These are phyloP conservation scores for Capsella rubella DNA, from an alignment of 441 rosid species.

Conservation along the genomic window DNA sequence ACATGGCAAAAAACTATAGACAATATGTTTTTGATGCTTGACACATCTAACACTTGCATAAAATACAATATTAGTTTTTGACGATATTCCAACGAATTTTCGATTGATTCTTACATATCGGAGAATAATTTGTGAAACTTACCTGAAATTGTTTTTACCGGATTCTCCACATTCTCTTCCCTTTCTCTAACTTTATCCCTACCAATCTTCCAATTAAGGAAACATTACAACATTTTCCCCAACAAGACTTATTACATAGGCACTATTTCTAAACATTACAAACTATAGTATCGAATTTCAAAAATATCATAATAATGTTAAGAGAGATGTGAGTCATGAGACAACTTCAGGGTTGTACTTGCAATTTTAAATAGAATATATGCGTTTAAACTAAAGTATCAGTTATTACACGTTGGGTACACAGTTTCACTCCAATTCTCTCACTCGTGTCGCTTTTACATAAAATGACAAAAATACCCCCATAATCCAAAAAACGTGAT, in stretches of 20 bases:
- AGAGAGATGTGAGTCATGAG: neutral
- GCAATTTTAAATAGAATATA: neutral
- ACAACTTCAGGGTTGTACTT: neutral
- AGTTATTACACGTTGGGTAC: constrained; percentile 27
- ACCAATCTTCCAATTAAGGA: no score
- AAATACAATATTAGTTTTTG: neutral
- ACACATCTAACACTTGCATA: neutral
- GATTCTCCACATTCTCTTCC: no score
- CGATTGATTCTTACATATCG: no score
- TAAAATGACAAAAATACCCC: constrained; percentile 30
- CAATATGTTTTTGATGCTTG: no score
- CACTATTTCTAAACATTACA: no score
- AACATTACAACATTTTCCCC: no score
- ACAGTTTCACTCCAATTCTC: neutral
- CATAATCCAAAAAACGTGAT: constrained; percentile 25
- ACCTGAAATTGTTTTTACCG: no score
- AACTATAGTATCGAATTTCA: no score
- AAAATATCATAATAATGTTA: no score
- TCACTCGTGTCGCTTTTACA: neutral
- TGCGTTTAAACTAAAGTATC: constrained; percentile 3
- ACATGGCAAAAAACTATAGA: neutral
- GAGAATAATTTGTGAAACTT: no score
- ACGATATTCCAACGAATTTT: neutral
- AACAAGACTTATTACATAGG: no score
- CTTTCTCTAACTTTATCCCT: no score